Conservation (phyloP, 495 filamentous ascomycete genomes). For the Stereocaulon alpinum region DNA sequence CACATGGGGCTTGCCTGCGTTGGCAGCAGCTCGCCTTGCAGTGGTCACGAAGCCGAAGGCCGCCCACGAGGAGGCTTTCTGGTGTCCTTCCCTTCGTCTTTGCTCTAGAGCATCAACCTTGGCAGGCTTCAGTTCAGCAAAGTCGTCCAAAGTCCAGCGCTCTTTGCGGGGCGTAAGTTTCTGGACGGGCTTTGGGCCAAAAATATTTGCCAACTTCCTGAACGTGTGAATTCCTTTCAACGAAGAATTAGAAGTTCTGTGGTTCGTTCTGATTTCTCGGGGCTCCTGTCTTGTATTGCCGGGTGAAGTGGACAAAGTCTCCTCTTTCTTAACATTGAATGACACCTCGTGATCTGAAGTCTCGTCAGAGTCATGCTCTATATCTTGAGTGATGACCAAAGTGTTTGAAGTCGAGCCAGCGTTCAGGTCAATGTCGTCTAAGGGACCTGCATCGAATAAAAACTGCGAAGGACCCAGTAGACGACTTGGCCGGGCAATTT, state of each 20-base stretch:
- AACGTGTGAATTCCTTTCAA: conserved; percentile 28
- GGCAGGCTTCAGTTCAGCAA: conserved; percentile 25
- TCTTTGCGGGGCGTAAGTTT: conserved; percentile 26
- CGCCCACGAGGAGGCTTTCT: conserved; percentile 55
- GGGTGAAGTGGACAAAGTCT: conserved; percentile 5
- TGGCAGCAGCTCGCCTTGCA: conserved; percentile 67
- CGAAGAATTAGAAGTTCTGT: neutral
- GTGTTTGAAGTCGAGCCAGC: neutral
- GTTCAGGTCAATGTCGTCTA: conserved; percentile 17
- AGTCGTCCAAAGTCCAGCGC: conserved; percentile 37
- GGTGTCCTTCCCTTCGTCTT: conserved; percentile 27
- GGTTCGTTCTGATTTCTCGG: neutral
- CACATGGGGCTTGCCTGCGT: conserved; percentile 57
- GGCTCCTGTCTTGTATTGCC: neutral
- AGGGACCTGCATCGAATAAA: conserved; percentile 11
- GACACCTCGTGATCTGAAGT: conserved; percentile 3
- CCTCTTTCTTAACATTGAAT: conserved; percentile 10
- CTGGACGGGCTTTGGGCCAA: conserved; percentile 30
- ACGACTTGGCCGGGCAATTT: neutral
- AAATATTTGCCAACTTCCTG: conserved; percentile 45
- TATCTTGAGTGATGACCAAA: neutral
- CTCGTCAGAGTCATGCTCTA: neutral
- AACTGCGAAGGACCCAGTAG: conserved; percentile 4
- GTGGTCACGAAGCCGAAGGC: conserved; percentile 65
- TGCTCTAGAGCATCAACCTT: conserved; percentile 20